These are phyloP conservation scores for Austroboletus eburneus DNA, from an alignment of 768 basidiomycete genomes.

Conservation along the genomic window DNA sequence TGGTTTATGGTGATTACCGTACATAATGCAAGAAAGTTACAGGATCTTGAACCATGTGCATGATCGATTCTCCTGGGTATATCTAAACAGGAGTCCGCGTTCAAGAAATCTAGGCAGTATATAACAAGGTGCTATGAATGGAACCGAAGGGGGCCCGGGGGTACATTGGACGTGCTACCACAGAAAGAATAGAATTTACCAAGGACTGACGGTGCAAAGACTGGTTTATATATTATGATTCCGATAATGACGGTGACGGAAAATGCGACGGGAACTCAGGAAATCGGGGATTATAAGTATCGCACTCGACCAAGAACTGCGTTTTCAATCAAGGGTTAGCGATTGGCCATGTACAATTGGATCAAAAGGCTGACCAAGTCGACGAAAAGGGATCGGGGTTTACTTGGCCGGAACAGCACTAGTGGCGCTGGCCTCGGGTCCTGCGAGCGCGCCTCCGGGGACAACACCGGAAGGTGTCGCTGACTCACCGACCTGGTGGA, in stretches of 20 bases:
- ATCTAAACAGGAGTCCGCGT: constrained; percentile 12
- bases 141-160: constrained; percentile 5
- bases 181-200: constrained; percentile 7
- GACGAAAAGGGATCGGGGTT: constrained; percentile 3
- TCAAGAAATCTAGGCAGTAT: constrained; percentile 12
- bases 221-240: constrained; percentile 15
- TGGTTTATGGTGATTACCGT: too few species aligned
- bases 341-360: background rate
- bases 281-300: constrained; percentile 12
- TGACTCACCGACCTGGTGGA: constrained; percentile 72
- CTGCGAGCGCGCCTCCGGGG: constrained; percentile 67
- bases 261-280: constrained; percentile 6
- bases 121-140: constrained; percentile 10
- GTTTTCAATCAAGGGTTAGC: background rate
- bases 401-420: constrained; percentile 15
- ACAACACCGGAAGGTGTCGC: constrained; percentile 32
- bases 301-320: constrained; percentile 12
- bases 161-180: constrained; percentile 13
- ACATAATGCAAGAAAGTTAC: too few species aligned
- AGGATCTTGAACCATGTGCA: too few species aligned
- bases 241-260: background rate
- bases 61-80: background rate
- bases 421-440: constrained; percentile 40
- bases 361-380: constrained; percentile 11
- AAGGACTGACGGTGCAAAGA: constrained; percentile 6